Percentiles rank a stretch among this genome's conserved stretches.
Conservation (phyloP, 805 yeast genomes). For the Kodamaea sagamina region DNA sequence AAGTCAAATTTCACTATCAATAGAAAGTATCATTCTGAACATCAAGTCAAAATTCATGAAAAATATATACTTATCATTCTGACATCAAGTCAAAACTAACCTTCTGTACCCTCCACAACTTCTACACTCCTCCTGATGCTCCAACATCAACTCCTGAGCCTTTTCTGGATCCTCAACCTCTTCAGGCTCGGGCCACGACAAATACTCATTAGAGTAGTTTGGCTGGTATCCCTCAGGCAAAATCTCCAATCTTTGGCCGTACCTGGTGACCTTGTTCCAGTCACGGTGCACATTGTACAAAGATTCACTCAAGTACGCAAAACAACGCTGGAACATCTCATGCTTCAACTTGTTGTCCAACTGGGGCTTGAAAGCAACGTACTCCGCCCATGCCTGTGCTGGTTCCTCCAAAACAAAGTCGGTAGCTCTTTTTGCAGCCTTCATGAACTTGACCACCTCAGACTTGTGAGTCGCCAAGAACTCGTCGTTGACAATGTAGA, state of each 20-base stretch:
- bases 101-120: constrained; percentile 52
- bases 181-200: constrained; percentile 51
- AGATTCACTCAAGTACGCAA: constrained; percentile 55
- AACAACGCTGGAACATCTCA: constrained; percentile 54
- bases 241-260: constrained; percentile 55
- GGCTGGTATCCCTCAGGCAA: constrained; percentile 51
- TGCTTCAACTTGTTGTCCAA: constrained; percentile 42
- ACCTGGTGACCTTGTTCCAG: constrained; percentile 57
- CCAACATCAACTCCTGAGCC: constrained; percentile 50
- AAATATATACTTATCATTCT: too few species aligned
- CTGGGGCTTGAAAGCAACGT: constrained; percentile 49
- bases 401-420: constrained; percentile 49
- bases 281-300: constrained; percentile 56
- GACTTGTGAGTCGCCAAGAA: constrained; percentile 50
- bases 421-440: constrained; percentile 53
- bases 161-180: constrained; percentile 47
- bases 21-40: too few species aligned
- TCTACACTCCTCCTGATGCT: constrained; percentile 49
- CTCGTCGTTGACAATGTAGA: constrained; percentile 54
- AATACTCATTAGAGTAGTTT: constrained; percentile 53
- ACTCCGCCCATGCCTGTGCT: constrained; percentile 47
- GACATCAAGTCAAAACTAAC: constrained; percentile 29
- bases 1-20: too few species aligned
- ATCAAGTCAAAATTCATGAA: too few species aligned
- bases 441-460: constrained; percentile 46